These are phyloP conservation scores for Hyaloscypha variabilis DNA, from an alignment of 495 filamentous ascomycete species.

Conservation along the genomic window DNA sequence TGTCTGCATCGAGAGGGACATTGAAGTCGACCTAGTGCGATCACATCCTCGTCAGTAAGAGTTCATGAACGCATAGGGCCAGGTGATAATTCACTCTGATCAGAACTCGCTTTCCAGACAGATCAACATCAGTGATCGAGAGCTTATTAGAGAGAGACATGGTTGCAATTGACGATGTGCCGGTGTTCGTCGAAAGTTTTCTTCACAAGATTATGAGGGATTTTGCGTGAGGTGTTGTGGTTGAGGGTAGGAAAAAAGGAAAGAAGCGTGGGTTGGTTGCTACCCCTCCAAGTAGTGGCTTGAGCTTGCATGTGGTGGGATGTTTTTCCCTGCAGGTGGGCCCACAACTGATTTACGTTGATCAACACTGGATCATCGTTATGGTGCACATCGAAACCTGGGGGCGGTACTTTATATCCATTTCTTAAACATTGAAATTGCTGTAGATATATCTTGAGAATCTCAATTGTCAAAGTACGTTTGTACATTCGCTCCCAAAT, in stretches of 20 bases:
- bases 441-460: neutral
- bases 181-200: conserved; percentile 10
- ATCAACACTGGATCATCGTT: neutral
- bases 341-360: neutral
- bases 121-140: conserved; percentile 91
- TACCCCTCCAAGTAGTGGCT: neutral
- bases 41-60: conserved; percentile 8
- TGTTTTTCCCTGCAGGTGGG: conserved; percentile 3
- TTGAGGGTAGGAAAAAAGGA: conserved; percentile 20
- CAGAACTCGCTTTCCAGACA: conserved; percentile 96
- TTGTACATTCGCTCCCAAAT: neutral
- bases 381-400: neutral
- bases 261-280: conserved; percentile 18
- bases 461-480: neutral
- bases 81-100: conserved; percentile 73
- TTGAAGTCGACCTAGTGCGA: conserved; percentile 92
- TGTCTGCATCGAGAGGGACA: conserved; percentile 87
- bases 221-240: conserved; percentile 24
- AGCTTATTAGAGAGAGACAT: conserved; percentile 99
- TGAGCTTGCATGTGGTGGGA: conserved; percentile 23
- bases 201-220: conserved; percentile 19
- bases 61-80: neutral
- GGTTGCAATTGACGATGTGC: conserved; percentile 35
- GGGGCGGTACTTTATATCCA: neutral
- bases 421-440: neutral